Evolutionary conservation across 1,284 basidiomycete species (phyloP).

Genomic region (Coniophora puteana): DNA sequence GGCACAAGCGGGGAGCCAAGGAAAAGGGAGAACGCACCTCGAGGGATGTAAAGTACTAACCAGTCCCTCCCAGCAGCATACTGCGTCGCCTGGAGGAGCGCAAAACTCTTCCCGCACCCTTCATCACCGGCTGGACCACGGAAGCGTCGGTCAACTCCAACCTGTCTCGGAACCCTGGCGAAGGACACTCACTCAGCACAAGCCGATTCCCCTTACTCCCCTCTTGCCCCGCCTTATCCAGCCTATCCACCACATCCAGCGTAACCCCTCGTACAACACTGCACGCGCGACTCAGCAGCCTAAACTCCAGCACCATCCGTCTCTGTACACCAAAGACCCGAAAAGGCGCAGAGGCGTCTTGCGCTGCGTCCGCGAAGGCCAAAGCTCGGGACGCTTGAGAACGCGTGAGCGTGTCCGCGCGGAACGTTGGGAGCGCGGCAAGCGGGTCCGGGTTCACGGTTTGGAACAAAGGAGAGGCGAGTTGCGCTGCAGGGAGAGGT

Average conservation of each 20-base stretch:
- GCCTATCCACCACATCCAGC: conserved; percentile 41
- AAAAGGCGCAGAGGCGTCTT: too few relatives aligned
- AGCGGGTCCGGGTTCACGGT: too few relatives aligned
- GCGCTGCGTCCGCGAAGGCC: too few relatives aligned
- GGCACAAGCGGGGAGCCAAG: background rate
- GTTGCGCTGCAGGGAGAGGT: too few relatives aligned
- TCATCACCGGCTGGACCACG: conserved; percentile 57
- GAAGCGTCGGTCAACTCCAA: conserved; percentile 5
- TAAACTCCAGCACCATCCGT: too few relatives aligned
- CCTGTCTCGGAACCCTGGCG: background rate
- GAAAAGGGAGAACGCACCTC: conserved; percentile 44
- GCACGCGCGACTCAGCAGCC: conserved; percentile 58
- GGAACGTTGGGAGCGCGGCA: too few relatives aligned
- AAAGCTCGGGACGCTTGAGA: too few relatives aligned
- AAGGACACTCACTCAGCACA: conserved; percentile 54
- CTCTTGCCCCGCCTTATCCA: conserved; percentile 49
- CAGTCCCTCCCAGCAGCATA: conserved; percentile 71
- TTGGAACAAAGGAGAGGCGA: too few relatives aligned
- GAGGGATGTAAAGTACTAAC: conserved; percentile 89
- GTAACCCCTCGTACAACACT: conserved; percentile 68
- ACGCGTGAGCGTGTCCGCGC: too few relatives aligned
- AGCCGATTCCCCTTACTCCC: conserved; percentile 39
- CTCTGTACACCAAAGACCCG: too few relatives aligned
- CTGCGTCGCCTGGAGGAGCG: conserved; percentile 79
- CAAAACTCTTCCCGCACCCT: conserved; percentile 83